These are phyloP conservation scores for Tolypocladium capitatum DNA, from an alignment of 2,329 filamentous ascomycete genomes.

Conservation along the genomic window DNA sequence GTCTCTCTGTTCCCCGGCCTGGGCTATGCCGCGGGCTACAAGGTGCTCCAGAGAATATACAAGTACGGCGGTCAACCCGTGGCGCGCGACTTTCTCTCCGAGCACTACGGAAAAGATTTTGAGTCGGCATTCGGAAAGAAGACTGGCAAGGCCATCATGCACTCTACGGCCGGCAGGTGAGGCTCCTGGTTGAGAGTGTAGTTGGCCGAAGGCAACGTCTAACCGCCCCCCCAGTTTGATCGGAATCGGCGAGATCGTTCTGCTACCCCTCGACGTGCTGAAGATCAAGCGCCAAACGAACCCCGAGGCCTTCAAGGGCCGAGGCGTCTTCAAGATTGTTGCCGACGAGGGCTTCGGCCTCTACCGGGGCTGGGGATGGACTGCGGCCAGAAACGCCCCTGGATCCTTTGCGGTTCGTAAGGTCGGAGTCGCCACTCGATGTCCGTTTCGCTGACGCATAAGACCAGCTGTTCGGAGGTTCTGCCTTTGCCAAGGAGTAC, in stretches of 20 bases:
- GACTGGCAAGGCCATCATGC: conserved; percentile 95
- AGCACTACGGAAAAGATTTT: conserved; percentile 71
- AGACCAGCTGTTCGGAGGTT: conserved; percentile 83
- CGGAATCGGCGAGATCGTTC: conserved; percentile 91
- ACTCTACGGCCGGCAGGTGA: conserved; percentile 85
- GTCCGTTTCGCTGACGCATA: not conserved
- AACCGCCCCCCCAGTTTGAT: conserved; percentile 52
- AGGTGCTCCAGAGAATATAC: conserved; percentile 92
- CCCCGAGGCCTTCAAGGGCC: conserved; percentile 91
- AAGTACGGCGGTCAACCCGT: conserved; percentile 98
- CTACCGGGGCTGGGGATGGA: conserved; percentile 96
- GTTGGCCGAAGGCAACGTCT: conserved; percentile 2
- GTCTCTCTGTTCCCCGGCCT: conserved; percentile 93
- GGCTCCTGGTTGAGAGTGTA: conserved; percentile 5
- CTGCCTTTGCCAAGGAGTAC: conserved; percentile 95
- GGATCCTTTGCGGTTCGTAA: conserved; percentile 82
- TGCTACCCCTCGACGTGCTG: conserved; percentile 87
- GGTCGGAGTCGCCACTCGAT: not conserved
- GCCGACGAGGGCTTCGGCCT: conserved; percentile 89
- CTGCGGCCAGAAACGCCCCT: conserved; percentile 88
- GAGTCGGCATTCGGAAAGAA: conserved; percentile 88
- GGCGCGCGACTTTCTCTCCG: conserved; percentile 73
- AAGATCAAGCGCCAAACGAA: conserved; percentile 99
- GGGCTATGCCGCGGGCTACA: conserved; percentile 95
- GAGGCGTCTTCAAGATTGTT: conserved; percentile 80